These are phyloP conservation scores for Allantophomopsis cytisporea DNA, from an alignment of 2,329 filamentous ascomycete species.

Conservation along the genomic window DNA sequence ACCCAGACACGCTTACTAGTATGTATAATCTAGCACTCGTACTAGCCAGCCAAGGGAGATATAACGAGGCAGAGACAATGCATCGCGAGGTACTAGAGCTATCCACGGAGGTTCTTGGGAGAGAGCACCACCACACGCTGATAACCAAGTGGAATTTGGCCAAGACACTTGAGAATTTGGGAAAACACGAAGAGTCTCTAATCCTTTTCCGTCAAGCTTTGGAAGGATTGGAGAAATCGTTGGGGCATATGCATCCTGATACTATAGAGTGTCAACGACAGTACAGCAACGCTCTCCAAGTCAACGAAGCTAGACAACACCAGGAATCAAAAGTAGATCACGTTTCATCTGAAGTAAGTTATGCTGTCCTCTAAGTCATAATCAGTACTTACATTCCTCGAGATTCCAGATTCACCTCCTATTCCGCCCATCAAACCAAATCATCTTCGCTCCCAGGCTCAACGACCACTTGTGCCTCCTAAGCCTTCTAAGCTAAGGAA, in stretches of 20 bases:
- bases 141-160: not conserved
- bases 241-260: not conserved
- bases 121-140: not conserved
- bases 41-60: constrained; percentile 2
- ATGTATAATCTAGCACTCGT: constrained; percentile 6
- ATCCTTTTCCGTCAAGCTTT: not conserved
- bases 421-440: no score
- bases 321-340: no score
- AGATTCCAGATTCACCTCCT: no score
- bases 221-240: not conserved
- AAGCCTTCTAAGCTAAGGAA: no score
- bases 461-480: no score
- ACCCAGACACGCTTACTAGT: constrained; percentile 5
- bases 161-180: not conserved
- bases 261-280: no score
- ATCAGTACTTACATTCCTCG: no score
- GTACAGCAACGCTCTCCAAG: no score
- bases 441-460: no score
- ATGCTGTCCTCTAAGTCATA: no score
- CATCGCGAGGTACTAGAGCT: not conserved
- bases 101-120: not conserved
- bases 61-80: constrained; percentile 1
- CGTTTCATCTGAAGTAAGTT: no score
- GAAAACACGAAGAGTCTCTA: not conserved
- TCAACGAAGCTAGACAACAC: no score